phyloP scores from a whole-genome alignment of 1,284 basidiomycete genomes.

The Takashimella tepidaria region DNA sequence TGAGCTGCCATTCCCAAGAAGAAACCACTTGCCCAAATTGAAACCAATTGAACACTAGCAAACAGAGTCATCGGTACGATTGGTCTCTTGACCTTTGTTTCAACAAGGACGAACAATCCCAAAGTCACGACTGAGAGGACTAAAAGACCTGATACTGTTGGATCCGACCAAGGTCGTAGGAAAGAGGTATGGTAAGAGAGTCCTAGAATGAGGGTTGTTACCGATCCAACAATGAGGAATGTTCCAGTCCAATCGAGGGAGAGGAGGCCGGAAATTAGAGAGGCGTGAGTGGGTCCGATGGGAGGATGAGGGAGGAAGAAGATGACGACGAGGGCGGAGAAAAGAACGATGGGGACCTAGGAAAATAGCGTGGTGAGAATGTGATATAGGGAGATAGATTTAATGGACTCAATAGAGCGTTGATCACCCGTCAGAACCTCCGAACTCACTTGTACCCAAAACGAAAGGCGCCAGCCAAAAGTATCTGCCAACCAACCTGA shows the following conservation, averaged over 20 bases:
- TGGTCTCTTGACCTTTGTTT: conserved; percentile 65
- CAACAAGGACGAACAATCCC: conserved; percentile 62
- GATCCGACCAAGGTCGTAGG: conserved; percentile 69
- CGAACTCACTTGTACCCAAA: conserved; percentile 39
- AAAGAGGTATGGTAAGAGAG: conserved; percentile 77
- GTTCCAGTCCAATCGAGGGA: conserved; percentile 42
- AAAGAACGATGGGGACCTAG: conserved; percentile 32
- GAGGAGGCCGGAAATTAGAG: conserved; percentile 26
- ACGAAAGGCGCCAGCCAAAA: conserved; percentile 41
- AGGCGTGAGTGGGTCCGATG: conserved; percentile 33
- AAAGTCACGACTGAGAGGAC: conserved; percentile 54
- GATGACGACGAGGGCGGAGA: conserved; percentile 29
- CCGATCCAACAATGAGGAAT: conserved; percentile 59
- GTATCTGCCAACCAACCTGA: conserved; percentile 42
- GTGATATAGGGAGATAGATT: neutral
- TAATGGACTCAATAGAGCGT: neutral
- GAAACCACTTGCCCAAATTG: conserved; percentile 36
- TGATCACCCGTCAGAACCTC: neutral
- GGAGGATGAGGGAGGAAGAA: conserved; percentile 36
- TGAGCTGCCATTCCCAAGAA: conserved; percentile 62
- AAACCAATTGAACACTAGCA: conserved; percentile 60
- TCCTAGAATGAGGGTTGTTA: conserved; percentile 69
- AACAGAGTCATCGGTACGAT: conserved; percentile 75
- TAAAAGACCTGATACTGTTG: conserved; percentile 63
- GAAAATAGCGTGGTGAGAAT: neutral